phyloP scores from a whole-genome alignment of 306 rosid genomes.

The Nissolia schottii region DNA sequence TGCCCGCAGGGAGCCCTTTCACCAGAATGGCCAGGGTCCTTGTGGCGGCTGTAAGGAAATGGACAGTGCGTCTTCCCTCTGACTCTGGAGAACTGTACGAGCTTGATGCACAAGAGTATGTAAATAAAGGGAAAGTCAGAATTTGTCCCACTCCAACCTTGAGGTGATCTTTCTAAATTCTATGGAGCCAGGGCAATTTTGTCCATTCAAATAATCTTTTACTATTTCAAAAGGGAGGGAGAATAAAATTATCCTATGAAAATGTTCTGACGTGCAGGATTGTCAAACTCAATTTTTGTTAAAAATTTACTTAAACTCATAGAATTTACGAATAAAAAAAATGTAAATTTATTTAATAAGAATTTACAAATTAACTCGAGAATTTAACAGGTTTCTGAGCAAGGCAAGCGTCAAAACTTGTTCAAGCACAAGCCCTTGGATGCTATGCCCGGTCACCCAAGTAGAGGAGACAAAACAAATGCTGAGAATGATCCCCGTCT shows the following conservation, averaged over 20 bases:
- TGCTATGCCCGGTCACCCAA: conserved; percentile 57
- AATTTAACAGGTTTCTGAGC: conserved; percentile 55
- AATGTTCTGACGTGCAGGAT: too few relatives aligned
- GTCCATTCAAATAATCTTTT: too few relatives aligned
- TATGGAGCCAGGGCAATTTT: too few relatives aligned
- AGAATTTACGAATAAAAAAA: too few relatives aligned
- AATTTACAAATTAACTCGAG: too few relatives aligned
- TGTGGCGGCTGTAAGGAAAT: conserved; percentile 48
- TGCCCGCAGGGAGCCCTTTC: conserved; percentile 62
- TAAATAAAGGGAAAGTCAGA: conserved; percentile 37
- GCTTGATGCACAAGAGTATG: conserved; percentile 42
- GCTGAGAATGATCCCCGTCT: conserved; percentile 56
- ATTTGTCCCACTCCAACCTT: conserved; percentile 47
- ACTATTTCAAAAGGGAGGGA: too few relatives aligned
- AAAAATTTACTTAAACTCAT: too few relatives aligned
- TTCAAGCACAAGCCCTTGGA: conserved; percentile 38
- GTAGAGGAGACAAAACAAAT: conserved; percentile 83
- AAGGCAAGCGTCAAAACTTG: conserved; percentile 50
- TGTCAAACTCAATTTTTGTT: too few relatives aligned
- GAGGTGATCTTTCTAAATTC: too few relatives aligned
- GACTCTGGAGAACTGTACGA: conserved; percentile 60
- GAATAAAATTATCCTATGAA: too few relatives aligned
- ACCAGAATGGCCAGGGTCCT: conserved; percentile 48
- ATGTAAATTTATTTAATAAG: too few relatives aligned
- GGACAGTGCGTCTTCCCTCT: conserved; percentile 38